A percentile compares a stretch with the other conserved stretches of the same genome.
These are phyloP conservation scores for Craspedostauros australis DNA, from an alignment of 108 stramenopile species.

Conservation along the genomic window DNA sequence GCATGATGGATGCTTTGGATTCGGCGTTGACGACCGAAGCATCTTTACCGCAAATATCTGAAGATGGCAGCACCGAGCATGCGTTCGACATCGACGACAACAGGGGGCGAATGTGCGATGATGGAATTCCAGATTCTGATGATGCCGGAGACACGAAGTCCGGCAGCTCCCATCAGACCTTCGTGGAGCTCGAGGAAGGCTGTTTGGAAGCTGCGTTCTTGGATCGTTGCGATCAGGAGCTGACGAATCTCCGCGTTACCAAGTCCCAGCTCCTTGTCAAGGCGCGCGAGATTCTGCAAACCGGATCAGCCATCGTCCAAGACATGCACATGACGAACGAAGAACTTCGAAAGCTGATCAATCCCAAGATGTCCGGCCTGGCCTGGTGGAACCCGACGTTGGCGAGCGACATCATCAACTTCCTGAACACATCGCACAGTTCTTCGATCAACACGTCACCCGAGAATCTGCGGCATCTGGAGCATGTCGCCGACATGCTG, in stretches of 20 bases:
- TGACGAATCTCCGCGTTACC: slow-evolving; percentile 43
- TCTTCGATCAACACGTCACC: slow-evolving; percentile 13
- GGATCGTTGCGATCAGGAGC: slow-evolving; percentile 44
- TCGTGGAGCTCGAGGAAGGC: slow-evolving; percentile 2
- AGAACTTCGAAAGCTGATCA: slow-evolving; percentile 29
- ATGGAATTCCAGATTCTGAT: too few relatives aligned
- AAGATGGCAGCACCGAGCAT: too few relatives aligned
- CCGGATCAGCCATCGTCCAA: slow-evolving; percentile 16
- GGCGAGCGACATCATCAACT: slow-evolving; percentile 4
- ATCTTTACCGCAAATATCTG: too few relatives aligned
- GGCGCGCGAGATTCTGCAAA: slow-evolving; percentile 29
- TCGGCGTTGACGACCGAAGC: too few relatives aligned
- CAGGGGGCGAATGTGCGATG: too few relatives aligned
- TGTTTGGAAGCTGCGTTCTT: slow-evolving; percentile 25
- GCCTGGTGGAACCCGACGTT: slow-evolving; percentile 41
- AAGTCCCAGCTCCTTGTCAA: slow-evolving; percentile 49
- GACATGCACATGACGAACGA: slow-evolving; percentile 48
- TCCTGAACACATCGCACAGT: slow-evolving; percentile 9
- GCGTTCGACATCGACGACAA: too few relatives aligned
- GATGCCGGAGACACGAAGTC: too few relatives aligned
- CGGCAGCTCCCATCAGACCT: too few relatives aligned
- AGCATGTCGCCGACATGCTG: slow-evolving; percentile 21
- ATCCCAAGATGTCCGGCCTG: neutral
- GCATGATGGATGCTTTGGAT: too few relatives aligned
- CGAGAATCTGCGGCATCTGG: slow-evolving; percentile 39